Conservation (phyloP, 148 eudicot species). For the Vaccinium macrocarpon region DNA sequence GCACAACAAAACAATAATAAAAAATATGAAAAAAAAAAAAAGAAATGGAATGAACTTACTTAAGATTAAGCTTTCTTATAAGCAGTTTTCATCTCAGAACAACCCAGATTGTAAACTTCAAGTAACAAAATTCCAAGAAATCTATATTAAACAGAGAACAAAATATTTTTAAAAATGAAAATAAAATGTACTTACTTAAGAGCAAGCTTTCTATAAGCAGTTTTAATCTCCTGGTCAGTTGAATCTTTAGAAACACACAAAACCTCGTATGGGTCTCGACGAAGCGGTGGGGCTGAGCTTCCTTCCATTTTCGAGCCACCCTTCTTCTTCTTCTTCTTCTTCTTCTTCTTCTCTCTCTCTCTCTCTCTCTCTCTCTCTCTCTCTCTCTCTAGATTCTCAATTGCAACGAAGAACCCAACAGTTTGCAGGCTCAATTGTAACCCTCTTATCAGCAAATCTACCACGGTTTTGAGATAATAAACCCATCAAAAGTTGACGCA, state of each 20-base stretch:
- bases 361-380: slow-evolving; percentile 3
- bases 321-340: too few species aligned
- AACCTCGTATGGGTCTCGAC: slow-evolving; percentile 91
- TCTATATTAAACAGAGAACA: not conserved
- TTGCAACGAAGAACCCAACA: slow-evolving; percentile 22
- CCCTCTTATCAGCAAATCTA: slow-evolving; percentile 7
- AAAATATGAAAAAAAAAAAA: not conserved
- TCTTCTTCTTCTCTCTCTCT: slow-evolving; percentile 14
- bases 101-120: not conserved
- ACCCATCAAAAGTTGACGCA: not conserved
- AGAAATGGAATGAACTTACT: not conserved
- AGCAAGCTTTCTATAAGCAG: slow-evolving; percentile 93
- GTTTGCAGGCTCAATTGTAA: not conserved
- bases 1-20: not conserved
- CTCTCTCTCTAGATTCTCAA: slow-evolving; percentile 12
- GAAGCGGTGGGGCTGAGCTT: slow-evolving; percentile 45
- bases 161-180: not conserved
- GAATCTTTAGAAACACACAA: slow-evolving; percentile 70
- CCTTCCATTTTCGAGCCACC: slow-evolving; percentile 48
- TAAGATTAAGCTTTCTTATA: not conserved
- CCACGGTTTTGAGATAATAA: not conserved
- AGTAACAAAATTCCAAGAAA: not conserved
- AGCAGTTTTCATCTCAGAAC: not conserved
- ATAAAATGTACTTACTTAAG: slow-evolving; percentile 58
- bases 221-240: slow-evolving; percentile 83